These are phyloP conservation scores for Pseudocercospora pini-densiflorae DNA, from an alignment of 2,329 filamentous ascomycete genomes.

Conservation along the genomic window DNA sequence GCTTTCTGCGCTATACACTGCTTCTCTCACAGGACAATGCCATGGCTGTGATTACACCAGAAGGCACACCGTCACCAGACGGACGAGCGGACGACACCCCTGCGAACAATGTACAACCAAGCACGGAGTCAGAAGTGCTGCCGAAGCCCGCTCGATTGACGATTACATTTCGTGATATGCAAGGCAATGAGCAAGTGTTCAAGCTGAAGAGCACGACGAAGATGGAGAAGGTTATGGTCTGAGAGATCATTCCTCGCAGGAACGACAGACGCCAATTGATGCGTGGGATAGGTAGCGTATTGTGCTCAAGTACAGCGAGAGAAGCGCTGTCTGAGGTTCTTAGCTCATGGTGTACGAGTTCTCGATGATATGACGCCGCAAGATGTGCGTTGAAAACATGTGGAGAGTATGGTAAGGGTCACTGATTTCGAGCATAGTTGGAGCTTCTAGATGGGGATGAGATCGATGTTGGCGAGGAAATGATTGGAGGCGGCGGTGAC, in stretches of 20 bases:
- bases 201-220: not conserved
- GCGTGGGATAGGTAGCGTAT: not conserved
- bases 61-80: not conserved
- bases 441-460: not conserved
- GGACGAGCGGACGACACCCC: not conserved
- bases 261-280: not conserved
- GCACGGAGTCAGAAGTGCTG: not conserved
- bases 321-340: not conserved
- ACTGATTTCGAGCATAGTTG: not conserved
- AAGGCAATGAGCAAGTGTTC: not conserved
- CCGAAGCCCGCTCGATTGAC: not conserved
- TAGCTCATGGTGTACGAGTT: not conserved
- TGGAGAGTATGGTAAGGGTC: too few species aligned
- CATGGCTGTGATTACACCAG: not conserved
- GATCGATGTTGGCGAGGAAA: not conserved
- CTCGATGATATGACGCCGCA: not conserved
- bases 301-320: not conserved
- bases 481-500: not conserved
- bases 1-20: not conserved
- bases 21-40: not conserved
- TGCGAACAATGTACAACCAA: not conserved
- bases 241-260: not conserved
- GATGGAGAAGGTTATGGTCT: not conserved
- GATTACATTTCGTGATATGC: not conserved
- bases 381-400: not conserved